A percentile compares a stretch with the other conserved stretches of the same genome.
Conservation (phyloP, 495 filamentous ascomycete genomes). For the Glonium stellatum region DNA sequence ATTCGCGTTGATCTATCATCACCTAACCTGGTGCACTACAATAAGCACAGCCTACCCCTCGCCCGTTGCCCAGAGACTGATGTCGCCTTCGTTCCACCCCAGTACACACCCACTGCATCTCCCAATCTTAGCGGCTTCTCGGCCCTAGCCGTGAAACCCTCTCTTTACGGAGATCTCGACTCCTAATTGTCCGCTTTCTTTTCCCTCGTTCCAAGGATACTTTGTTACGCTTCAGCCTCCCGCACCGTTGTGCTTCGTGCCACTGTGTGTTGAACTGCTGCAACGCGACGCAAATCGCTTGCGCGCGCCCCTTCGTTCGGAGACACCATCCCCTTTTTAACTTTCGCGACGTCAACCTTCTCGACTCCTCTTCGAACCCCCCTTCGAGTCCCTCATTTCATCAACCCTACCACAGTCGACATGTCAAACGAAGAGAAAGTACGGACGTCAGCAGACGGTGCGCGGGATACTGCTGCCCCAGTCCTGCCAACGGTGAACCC, state of each 20-base stretch:
- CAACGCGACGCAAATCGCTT: background rate
- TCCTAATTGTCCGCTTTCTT: background rate
- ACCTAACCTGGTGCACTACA: background rate
- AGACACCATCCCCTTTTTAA: background rate
- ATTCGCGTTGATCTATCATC: background rate
- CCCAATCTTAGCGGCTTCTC: background rate
- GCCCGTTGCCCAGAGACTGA: background rate
- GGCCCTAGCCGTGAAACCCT: background rate
- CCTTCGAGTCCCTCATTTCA: background rate
- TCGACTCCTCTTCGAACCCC: background rate
- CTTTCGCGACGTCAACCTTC: background rate
- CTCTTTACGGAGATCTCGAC: background rate
- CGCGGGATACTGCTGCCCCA: slow-evolving; percentile 48
- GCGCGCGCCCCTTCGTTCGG: slow-evolving; percentile 3
- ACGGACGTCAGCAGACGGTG: slow-evolving; percentile 69
- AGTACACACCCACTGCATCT: too few species aligned
- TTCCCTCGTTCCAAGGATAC: background rate
- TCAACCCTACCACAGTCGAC: background rate
- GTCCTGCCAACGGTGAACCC: slow-evolving; percentile 76
- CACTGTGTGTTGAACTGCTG: background rate
- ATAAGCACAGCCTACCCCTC: background rate
- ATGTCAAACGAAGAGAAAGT: slow-evolving; percentile 70
- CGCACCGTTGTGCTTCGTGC: too few species aligned
- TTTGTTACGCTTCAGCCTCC: background rate
- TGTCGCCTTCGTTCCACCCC: background rate